Evolutionary conservation across 108 stramenopile genomes (phyloP).

Genomic region (Skeletonema potamos): DNA sequence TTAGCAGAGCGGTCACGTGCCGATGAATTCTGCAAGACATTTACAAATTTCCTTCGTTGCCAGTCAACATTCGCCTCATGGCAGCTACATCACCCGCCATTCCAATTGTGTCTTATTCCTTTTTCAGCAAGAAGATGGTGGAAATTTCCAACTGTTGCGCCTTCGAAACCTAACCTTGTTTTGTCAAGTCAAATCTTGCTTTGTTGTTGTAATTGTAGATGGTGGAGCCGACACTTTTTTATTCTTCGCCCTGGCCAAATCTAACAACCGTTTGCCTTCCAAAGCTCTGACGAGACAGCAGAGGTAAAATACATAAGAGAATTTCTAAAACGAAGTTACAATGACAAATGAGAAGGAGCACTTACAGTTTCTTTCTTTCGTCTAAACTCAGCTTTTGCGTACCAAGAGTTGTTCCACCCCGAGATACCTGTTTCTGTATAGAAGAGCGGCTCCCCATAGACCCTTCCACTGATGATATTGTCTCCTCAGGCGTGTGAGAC

Average conservation of each 20-base stretch:
- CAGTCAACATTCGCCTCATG: too few species aligned
- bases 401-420: slow-evolving; percentile 23
- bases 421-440: slow-evolving; percentile 33
- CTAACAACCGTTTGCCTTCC: slow-evolving; percentile 25
- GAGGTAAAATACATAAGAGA: neutral
- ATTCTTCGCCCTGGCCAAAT: slow-evolving; percentile 16
- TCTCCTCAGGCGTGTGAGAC: slow-evolving; percentile 15
- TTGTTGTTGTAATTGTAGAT: slow-evolving; percentile 14
- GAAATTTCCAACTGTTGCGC: too few species aligned
- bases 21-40: too few species aligned
- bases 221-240: slow-evolving; percentile 20
- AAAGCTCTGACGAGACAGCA: slow-evolving; percentile 3
- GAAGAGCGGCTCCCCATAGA: slow-evolving; percentile 39
- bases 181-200: neutral
- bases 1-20: too few species aligned
- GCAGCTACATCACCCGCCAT: too few species aligned
- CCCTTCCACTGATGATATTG: slow-evolving; percentile 38
- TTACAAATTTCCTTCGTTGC: too few species aligned
- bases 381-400: slow-evolving; percentile 39
- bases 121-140: too few species aligned
- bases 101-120: too few species aligned
- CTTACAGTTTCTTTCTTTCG: slow-evolving; percentile 28
- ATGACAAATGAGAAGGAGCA: neutral
- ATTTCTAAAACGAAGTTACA: neutral
- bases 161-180: too few species aligned